Base-by-base conservation (phyloP, 106 monocot species). In the Gastrodia elata region DNA sequence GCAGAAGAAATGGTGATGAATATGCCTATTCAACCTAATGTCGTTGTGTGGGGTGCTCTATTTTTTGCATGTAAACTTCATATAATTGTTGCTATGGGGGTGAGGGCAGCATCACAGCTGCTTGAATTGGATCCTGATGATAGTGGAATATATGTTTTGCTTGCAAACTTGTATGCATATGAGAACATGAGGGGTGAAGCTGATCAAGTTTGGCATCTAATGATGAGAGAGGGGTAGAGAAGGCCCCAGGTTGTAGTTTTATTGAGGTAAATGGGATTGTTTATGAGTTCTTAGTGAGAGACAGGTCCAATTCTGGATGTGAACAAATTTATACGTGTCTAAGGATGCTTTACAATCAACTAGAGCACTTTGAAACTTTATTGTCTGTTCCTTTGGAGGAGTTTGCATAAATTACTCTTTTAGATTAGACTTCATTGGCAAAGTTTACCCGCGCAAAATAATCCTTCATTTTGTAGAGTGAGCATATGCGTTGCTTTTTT, bases 11-110 rank as follows among this genome's bases (percentile, higher is more conserved):
- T 86, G 16, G 40, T 89, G 22, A 58, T 58, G 26, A 75, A 15
- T 32, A 89, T 89, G 89, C 86, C 81, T 33, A 75, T 89, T 71
- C 40, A 79, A 33, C 76, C 89, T 39, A 82, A 89, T 78, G 74
- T 81, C 2, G 73, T 83, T 42, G 57, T 89, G 8, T 84, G 85
- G 83, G 76, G 86, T 30, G 73, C 83, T 43, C 61, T 89, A 16
- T 84, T 86, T 42, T 86, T 79, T 84, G 89, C 89, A 39, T 77
- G 89, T 55, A 75, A 76, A 77, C 76, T 80, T 77, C 76, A 82
- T 77, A 75, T 75, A 39, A 65, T 81, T 78, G 72, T 83, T 70
- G 71, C 57, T 33, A 68, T 87, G 83, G 83, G 87, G 14, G 73
- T 83, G 39, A 39, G 73, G 34, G 83, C 83, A 30, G 83, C 83